A percentile compares a stretch with the other conserved stretches of the same genome.
Evolutionary conservation across 2,329 filamentous ascomycete species (phyloP).

Genomic region (Lecanicillium sp.): DNA sequence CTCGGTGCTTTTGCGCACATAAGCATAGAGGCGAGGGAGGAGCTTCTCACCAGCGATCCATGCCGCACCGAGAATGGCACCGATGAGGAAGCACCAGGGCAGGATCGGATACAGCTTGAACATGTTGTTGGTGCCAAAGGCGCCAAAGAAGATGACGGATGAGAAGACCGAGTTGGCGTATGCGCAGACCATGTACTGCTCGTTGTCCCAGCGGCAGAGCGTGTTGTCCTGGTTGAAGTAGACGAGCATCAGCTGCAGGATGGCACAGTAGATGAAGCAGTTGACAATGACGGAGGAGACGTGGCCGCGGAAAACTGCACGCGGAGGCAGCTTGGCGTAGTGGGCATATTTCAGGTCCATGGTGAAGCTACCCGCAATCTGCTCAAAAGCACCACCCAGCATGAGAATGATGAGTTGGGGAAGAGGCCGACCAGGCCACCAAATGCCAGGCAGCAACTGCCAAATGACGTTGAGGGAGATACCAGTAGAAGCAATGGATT

Average conservation of each 20-base stretch:
- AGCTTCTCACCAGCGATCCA: slow-evolving; percentile 19
- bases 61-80: slow-evolving; percentile 19
- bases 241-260: slow-evolving; percentile 9
- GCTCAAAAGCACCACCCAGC: slow-evolving; percentile 16
- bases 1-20: slow-evolving; percentile 10
- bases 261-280: slow-evolving; percentile 27
- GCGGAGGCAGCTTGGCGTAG: slow-evolving; percentile 21
- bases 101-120: slow-evolving; percentile 15
- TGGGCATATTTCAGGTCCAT: slow-evolving; percentile 21
- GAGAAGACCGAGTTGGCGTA: slow-evolving; percentile 22
- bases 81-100: slow-evolving; percentile 25
- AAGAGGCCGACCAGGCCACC: slow-evolving; percentile 17
- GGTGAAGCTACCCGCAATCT: slow-evolving; percentile 14
- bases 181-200: slow-evolving; percentile 20
- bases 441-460: slow-evolving; percentile 30
- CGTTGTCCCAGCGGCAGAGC: slow-evolving; percentile 18
- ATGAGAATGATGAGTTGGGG: slow-evolving; percentile 17
- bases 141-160: slow-evolving; percentile 18
- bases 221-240: slow-evolving; percentile 18
- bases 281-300: slow-evolving; percentile 13
- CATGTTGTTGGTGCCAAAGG: slow-evolving; percentile 18
- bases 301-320: slow-evolving; percentile 21
- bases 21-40: slow-evolving; percentile 13
- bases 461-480: slow-evolving; percentile 40
- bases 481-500: slow-evolving; percentile 33